These are phyloP conservation scores for Podospora didyma DNA, from an alignment of 495 filamentous ascomycete genomes.

Conservation along the genomic window DNA sequence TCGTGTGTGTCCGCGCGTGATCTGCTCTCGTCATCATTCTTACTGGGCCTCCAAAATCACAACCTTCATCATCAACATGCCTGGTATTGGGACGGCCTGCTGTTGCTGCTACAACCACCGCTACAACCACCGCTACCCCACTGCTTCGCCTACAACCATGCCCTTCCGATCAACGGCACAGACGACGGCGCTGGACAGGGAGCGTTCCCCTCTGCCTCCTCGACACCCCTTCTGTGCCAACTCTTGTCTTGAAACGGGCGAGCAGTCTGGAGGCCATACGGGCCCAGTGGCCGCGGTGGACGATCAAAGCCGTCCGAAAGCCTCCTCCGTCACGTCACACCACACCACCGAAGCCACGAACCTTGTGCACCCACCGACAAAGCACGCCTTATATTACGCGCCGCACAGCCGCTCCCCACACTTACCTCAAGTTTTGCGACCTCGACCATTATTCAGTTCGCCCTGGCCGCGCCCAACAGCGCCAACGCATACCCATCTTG, in stretches of 20 bases:
- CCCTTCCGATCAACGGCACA: not conserved
- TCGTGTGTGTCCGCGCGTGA: constrained; percentile 17
- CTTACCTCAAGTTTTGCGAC: not conserved
- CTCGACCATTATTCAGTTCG: not conserved
- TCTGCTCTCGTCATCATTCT: constrained; percentile 17
- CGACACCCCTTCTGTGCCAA: constrained; percentile 18
- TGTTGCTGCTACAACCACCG: too few species aligned
- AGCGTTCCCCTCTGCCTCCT: not conserved
- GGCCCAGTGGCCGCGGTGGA: constrained; percentile 2
- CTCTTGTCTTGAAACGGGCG: constrained; percentile 17
- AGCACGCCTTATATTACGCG: constrained; percentile 23
- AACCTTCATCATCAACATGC: constrained; percentile 1
- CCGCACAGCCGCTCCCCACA: constrained; percentile 18
- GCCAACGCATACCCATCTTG: not conserved
- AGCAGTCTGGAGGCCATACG: constrained; percentile 1
- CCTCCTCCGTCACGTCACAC: not conserved
- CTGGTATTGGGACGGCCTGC: not conserved
- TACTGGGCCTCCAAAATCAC: not conserved
- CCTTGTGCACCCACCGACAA: not conserved
- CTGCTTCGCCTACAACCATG: not conserved
- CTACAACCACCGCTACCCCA: not conserved
- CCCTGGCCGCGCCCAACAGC: not conserved
- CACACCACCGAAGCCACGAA: too few species aligned
- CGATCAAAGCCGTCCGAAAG: constrained; percentile 3
- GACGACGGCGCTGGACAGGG: not conserved